Conservation (phyloP, 75 land plant genomes). For the Larix kaempferi region DNA sequence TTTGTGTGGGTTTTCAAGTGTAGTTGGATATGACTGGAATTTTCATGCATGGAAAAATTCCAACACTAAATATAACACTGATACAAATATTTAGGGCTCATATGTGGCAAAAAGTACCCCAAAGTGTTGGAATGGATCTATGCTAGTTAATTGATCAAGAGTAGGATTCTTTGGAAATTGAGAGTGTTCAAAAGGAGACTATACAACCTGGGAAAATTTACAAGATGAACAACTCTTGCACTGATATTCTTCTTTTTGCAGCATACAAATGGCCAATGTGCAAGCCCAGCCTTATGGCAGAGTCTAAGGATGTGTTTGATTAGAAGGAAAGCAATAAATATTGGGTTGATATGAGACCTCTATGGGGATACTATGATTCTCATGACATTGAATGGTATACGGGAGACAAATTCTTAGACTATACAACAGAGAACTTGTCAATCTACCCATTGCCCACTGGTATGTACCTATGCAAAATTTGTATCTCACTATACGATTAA, state of each 20-base stretch:
- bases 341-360: constrained; percentile 96
- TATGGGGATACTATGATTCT: constrained; percentile 99
- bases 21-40: constrained; percentile 97
- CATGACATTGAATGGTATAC: constrained; percentile 98
- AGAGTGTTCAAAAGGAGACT: no score
- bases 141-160: constrained; percentile 97
- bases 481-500: no score
- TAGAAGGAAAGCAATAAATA: constrained; percentile 97
- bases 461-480: no score
- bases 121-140: constrained; percentile 99
- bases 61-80: constrained; percentile 93
- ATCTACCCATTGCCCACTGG: constrained; percentile 98
- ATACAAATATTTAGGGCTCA: constrained; percentile 98
- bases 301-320: constrained; percentile 95
- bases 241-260: constrained; percentile 96
- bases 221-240: constrained; percentile 99
- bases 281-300: constrained; percentile 96
- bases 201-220: no score
- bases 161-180: constrained; percentile 97
- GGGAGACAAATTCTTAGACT: constrained; percentile 94
- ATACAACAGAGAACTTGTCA: no score
- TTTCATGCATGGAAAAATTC: constrained; percentile 99
- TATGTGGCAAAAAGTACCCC: constrained; percentile 98
- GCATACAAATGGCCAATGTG: constrained; percentile 99
- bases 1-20: constrained; percentile 98